Conservation (phyloP, 176 grass and related monocot species). For the Saccharum spontaneum region DNA sequence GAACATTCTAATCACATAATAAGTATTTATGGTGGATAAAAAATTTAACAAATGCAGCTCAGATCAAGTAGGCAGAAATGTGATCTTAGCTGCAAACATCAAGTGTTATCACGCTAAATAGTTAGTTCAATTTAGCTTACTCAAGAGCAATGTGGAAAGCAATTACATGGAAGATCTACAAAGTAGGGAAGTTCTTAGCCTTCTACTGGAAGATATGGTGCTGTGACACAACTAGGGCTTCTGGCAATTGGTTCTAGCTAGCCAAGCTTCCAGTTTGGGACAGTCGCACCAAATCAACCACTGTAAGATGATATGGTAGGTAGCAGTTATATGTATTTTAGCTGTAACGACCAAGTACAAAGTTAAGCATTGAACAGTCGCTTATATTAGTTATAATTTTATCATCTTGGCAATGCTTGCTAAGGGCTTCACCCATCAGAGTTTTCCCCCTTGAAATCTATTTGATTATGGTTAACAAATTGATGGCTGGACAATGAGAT, state of each 20-base stretch:
- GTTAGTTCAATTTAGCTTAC: conserved; percentile 2
- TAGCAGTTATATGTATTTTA: neutral
- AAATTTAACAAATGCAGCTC: neutral
- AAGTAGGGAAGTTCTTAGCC: neutral
- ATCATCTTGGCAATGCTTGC: neutral
- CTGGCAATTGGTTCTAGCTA: neutral
- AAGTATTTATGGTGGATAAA: neutral
- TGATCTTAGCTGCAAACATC: conserved; percentile 8
- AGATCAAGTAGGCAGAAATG: neutral
- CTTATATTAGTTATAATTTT: neutral
- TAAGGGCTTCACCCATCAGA: neutral
- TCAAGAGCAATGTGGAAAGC: neutral
- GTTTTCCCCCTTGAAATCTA: neutral
- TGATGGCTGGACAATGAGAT: neutral
- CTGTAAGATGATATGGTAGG: neutral
- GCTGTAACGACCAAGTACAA: neutral
- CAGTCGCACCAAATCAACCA: neutral
- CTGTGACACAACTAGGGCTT: neutral
- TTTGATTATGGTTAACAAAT: neutral
- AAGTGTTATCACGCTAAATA: neutral
- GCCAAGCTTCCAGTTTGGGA: neutral
- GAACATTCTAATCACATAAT: neutral
- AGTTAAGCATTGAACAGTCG: neutral
- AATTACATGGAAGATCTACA: neutral
- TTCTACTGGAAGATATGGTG: neutral